These are phyloP conservation scores for Myxozyma neotropica DNA, from an alignment of 805 yeast genomes.

Conservation along the genomic window DNA sequence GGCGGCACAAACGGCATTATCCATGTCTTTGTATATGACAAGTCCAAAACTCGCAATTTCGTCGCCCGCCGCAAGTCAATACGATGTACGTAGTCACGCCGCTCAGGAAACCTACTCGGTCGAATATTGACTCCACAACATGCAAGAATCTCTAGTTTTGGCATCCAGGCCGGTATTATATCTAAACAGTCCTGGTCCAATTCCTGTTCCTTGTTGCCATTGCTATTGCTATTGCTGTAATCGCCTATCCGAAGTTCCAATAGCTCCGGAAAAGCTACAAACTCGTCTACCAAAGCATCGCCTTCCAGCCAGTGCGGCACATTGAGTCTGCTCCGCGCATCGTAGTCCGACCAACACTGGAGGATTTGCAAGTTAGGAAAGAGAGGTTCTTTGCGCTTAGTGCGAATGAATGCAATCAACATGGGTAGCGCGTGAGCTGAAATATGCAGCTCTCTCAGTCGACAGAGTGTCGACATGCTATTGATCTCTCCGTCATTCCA, in stretches of 20 bases:
- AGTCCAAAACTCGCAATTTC: constrained; percentile 7
- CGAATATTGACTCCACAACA: constrained; percentile 25
- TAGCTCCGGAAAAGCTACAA: constrained; percentile 25
- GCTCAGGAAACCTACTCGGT: constrained; percentile 18
- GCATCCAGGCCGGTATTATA: constrained; percentile 24
- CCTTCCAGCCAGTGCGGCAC: constrained; percentile 30
- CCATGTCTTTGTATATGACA: constrained; percentile 23
- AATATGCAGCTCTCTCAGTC: constrained; percentile 19
- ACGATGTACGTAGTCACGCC: constrained; percentile 21
- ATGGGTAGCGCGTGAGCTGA: constrained; percentile 25
- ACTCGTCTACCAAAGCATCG: neutral
- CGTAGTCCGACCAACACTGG: constrained; percentile 20
- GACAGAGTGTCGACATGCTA: constrained; percentile 9
- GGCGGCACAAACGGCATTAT: constrained; percentile 25
- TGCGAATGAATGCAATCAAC: constrained; percentile 24
- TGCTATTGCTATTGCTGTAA: neutral
- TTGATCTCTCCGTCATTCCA: constrained; percentile 22
- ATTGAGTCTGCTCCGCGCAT: constrained; percentile 19
- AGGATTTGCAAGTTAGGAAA: constrained; percentile 21
- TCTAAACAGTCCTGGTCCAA: constrained; percentile 27
- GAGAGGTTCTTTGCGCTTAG: constrained; percentile 10
- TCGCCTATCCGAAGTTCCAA: constrained; percentile 19
- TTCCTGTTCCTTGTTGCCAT: constrained; percentile 19
- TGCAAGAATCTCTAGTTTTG: constrained; percentile 18
- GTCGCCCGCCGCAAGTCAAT: constrained; percentile 17